A percentile compares a stretch with the other conserved stretches of the same genome.
phyloP scores from a whole-genome alignment of 1,284 basidiomycete genomes.

The Grifola frondosa region DNA sequence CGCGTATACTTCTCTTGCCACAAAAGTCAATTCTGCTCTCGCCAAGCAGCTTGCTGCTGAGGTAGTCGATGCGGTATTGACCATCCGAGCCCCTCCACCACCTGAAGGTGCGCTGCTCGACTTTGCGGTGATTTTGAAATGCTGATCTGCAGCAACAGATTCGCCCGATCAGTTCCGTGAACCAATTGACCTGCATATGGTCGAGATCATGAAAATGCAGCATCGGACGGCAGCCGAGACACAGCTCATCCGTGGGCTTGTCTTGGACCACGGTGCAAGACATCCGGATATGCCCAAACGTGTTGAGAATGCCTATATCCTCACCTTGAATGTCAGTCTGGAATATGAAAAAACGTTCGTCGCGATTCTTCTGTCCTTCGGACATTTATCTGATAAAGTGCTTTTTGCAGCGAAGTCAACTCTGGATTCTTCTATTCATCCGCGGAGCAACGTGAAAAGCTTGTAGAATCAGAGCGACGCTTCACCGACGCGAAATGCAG shows the following conservation, averaged over 20 bases:
- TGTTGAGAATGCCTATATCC: conserved; percentile 93
- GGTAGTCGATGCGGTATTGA: conserved; percentile 93
- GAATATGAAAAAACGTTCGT: conserved; percentile 99
- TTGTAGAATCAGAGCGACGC: conserved; percentile 94
- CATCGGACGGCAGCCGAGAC: conserved; percentile 98
- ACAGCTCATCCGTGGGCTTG: conserved; percentile 93
- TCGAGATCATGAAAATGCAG: conserved; percentile 99
- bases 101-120: conserved; percentile 48
- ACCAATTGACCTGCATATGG: conserved; percentile 98
- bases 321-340: conserved; percentile 96
- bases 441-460: conserved; percentile 97
- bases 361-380: no score
- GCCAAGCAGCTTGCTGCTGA: conserved; percentile 90
- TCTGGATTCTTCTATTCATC: conserved; percentile 99
- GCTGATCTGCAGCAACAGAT: conserved; percentile 43
- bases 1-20: conserved; percentile 92
- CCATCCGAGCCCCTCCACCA: conserved; percentile 77
- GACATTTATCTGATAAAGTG: conserved; percentile 14
- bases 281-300: conserved; percentile 99
- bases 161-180: conserved; percentile 69
- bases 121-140: no score
- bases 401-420: conserved; percentile 91
- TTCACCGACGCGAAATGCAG: conserved; percentile 94
- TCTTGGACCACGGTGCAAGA: conserved; percentile 93
- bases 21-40: conserved; percentile 84